Percentiles rank a stretch among this genome's conserved stretches.
phyloP scores from a whole-genome alignment of 1,139 yeast genomes.

The Eremothecium gossypii region DNA sequence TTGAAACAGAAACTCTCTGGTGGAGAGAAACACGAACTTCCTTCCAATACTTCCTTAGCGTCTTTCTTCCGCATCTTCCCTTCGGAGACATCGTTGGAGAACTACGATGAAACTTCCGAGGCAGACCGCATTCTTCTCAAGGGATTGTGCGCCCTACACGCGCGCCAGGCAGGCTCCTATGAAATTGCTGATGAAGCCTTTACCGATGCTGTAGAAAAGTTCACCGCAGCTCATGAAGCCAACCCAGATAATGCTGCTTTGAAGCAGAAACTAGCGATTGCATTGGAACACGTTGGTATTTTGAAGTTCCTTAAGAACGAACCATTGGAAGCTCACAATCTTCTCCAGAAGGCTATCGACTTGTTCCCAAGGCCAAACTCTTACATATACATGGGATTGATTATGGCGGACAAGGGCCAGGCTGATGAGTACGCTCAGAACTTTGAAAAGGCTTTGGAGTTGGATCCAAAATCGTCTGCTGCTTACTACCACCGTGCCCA shows the following conservation, averaged over 20 bases:
- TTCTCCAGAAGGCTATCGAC: slow-evolving; percentile 54
- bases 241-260: slow-evolving; percentile 31
- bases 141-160: slow-evolving; percentile 55
- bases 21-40: slow-evolving; percentile 41
- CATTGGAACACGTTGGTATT: slow-evolving; percentile 77
- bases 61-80: slow-evolving; percentile 67
- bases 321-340: slow-evolving; percentile 49
- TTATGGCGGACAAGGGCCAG: slow-evolving; percentile 72
- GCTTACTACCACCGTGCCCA: slow-evolving; percentile 93
- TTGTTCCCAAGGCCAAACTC: slow-evolving; percentile 74
- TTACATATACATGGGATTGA: slow-evolving; percentile 73
- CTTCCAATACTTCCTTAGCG: slow-evolving; percentile 76
- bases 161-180: slow-evolving; percentile 63
- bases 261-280: slow-evolving; percentile 49
- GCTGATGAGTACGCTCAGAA: slow-evolving; percentile 46
- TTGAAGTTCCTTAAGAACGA: slow-evolving; percentile 77
- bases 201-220: slow-evolving; percentile 56
- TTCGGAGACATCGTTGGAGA: slow-evolving; percentile 27
- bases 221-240: slow-evolving; percentile 31
- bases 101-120: slow-evolving; percentile 41
- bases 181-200: slow-evolving; percentile 63
- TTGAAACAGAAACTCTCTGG: slow-evolving; percentile 51
- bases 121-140: slow-evolving; percentile 56
- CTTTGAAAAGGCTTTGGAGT: slow-evolving; percentile 60
- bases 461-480: slow-evolving; percentile 70